Evolutionary conservation across 208 protist species (phyloP).

Genomic region (Trypanosoma mega): DNA sequence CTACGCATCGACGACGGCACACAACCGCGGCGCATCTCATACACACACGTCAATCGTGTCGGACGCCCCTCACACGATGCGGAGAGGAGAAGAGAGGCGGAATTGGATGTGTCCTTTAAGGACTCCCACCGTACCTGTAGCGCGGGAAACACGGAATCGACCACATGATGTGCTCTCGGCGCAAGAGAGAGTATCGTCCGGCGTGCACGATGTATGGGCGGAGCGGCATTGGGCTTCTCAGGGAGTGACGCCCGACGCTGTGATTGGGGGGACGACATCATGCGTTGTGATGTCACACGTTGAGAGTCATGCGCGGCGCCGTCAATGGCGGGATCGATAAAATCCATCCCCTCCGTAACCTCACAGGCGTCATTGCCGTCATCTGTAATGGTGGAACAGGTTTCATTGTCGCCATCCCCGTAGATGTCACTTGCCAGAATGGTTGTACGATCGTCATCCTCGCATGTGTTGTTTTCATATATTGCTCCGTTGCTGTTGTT

Average conservation of each 20-base stretch:
- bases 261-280: neutral
- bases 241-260: no score
- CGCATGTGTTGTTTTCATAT: neutral
- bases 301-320: conserved; percentile 15
- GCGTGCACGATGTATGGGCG: neutral
- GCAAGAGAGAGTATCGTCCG: neutral
- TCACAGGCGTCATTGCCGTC: neutral
- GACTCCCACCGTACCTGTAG: neutral
- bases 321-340: neutral
- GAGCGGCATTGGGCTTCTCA: neutral
- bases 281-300: neutral
- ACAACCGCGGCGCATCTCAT: conserved; percentile 12
- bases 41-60: conserved; percentile 17
- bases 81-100: neutral
- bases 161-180: no score
- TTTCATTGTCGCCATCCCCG: conserved; percentile 2
- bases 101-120: neutral
- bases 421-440: neutral
- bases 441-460: conserved; percentile 8
- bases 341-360: neutral
- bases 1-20: conserved; percentile 5
- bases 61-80: neutral
- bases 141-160: neutral
- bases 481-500: neutral
- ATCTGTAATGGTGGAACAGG: conserved; percentile 16